Base-by-base conservation (phyloP, 441 rosid species). In the Croton laevigatus region DNA sequence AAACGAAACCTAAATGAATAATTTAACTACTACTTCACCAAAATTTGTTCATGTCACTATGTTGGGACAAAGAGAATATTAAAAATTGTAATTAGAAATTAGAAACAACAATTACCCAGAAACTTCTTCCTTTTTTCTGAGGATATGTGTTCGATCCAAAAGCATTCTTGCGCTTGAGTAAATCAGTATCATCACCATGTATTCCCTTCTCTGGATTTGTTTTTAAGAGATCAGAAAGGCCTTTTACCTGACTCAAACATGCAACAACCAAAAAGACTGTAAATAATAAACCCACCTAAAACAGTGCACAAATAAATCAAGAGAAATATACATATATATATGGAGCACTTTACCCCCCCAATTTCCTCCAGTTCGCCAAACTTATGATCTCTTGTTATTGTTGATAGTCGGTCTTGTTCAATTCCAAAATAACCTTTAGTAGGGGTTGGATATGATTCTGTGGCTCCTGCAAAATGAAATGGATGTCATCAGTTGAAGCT, bases 141-240 rank as follows among this genome's bases (percentile, higher is more conserved):
- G 99, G 99, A 81, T 95, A 95, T 34, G 98, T 93, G 82, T 95
- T 95, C 71, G 97, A 89, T 64, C 99, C 99, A 91, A 87, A 95
- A 64, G 63, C 84, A 66, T 79, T 80, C 79, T 73, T 87, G 79
- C 97, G 83, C 70, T 85, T 90, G 58, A 81, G 66, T 73, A 91
- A 71, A 80, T 93, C 99, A 60, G 77, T 79, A 81, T 87, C 95
- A 79, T 89, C 95, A 64, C 90, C 98, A 57, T 36, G 62, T 71
- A 91, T 84, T 48, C 99, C 99, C 76, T 91, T 91, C 62, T 93
- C 95, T 71, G 82, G 62, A 82, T 86, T 86, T 73, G 95, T 87
- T 83, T 87, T 93, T 65, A 95, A 80, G 62, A 79, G 66, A 61
- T 81, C 81, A 12, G 90, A 66, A 69, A 95, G 75, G 59, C 97